Evolutionary conservation across 169 alveolate genomes (phyloP).

Genomic region (Cardiosporidium cionae): DNA sequence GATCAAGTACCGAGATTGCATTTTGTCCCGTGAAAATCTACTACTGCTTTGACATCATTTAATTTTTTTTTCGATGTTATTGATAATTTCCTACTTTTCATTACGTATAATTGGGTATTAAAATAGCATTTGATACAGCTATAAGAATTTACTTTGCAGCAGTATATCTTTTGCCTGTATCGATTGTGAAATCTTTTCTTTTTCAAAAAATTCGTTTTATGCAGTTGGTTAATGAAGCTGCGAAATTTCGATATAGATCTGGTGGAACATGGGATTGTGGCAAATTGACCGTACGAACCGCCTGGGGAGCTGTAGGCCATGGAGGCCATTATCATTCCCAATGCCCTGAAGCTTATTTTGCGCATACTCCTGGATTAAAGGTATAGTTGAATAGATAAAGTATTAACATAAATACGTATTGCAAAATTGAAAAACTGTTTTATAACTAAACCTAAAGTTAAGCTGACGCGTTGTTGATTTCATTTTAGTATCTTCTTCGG

Average conservation of each 20-base stretch:
- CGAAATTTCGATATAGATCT: slow-evolving; percentile 86
- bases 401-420: neutral
- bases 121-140: too few relatives aligned
- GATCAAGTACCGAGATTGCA: slow-evolving; percentile 66
- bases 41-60: too few relatives aligned
- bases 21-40: neutral
- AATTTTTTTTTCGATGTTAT: too few relatives aligned
- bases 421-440: too few relatives aligned
- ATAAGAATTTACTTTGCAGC: too few relatives aligned
- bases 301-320: slow-evolving; percentile 97
- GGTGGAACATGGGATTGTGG: slow-evolving; percentile 89
- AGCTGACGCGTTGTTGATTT: too few relatives aligned
- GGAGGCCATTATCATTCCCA: slow-evolving; percentile 94
- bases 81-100: too few relatives aligned
- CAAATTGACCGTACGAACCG: slow-evolving; percentile 78
- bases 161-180: neutral
- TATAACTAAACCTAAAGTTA: too few relatives aligned
- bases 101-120: too few relatives aligned
- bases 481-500: too few relatives aligned
- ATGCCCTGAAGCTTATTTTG: slow-evolving; percentile 91
- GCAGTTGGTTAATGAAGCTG: slow-evolving; percentile 90
- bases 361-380: slow-evolving; percentile 90
- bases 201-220: too few relatives aligned
- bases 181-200: neutral
- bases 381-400: too few relatives aligned